Base-by-base conservation (phyloP, 2,329 filamentous ascomycete genomes). In the Coleophoma eucalyptorum region DNA sequence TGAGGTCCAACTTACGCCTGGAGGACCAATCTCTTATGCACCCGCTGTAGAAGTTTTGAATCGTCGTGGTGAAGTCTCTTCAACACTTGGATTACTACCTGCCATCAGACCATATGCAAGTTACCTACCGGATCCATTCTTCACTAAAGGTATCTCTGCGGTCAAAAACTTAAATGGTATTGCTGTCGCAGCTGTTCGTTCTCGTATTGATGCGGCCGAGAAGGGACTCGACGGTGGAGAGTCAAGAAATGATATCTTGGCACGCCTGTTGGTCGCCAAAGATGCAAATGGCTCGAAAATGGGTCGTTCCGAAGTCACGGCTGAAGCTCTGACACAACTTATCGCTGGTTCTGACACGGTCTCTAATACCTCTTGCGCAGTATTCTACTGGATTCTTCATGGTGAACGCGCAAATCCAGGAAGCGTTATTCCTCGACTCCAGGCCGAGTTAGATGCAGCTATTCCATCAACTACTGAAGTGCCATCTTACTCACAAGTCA, bases 1-100 rank as follows among this genome's bases (percentile, higher is more conserved):
- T 4, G 87, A 92, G 68, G 81, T 92, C 42, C 78, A 84, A 44
- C 69, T 72, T 50, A 77, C 77, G 0, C 80, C 83, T 0, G 74
- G 82, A 50, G 74, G 78, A 1, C 72, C 79, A 5, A 80, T 86
- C 4, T 80, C 81, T 21, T 89, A 86, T 60, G 86, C 86, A 0
- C 80, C 84, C 0, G 90, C 90, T 12, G 89, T 95, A 56, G 84
- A 95, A 69, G 91, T 94, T 5, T 75, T 96, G 48, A 95, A 95
- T 72, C 81, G 90, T n/a, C 79, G 90, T 47, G 90, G 90, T 47
- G 90, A 96, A 64, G 90, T 95, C 31, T 91, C 86, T 7, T 87
- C 83, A 5, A 83, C 89, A 0, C 75, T 96, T 5, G 90, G 90
- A 2, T 87, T 82, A 62, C 74, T 85, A 50, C 89, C 90, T 0